A percentile compares a stretch with the other conserved stretches of the same genome.
Evolutionary conservation across 345 rosid species (phyloP).

Genomic region (Rubroshorea leprosula): DNA sequence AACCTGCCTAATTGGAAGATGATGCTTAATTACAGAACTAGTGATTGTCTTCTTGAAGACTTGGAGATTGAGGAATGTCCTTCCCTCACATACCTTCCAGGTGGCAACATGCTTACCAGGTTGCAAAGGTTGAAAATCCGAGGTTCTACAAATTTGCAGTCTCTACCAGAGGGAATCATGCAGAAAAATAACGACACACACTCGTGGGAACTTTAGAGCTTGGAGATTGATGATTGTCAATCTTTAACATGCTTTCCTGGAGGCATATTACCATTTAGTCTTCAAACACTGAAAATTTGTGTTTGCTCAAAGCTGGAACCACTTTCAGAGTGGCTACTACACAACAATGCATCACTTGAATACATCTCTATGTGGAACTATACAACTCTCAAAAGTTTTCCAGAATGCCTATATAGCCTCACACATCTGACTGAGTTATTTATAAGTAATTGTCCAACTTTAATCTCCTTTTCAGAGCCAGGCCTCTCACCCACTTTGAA

Average conservation of each 20-base stretch:
- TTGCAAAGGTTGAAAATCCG: conserved; percentile 1
- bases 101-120: conserved; percentile 1
- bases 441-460: conserved; percentile 4
- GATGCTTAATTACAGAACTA: too few species aligned
- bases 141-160: not conserved
- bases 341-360: conserved; percentile 13
- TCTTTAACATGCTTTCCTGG: conserved; percentile 16
- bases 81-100: conserved; percentile 4
- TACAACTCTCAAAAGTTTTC: not conserved
- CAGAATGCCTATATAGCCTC: conserved; percentile 1
- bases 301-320: too few species aligned
- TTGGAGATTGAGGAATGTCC: conserved; percentile 13
- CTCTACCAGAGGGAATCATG: conserved; percentile 18
- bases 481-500: conserved; percentile 17
- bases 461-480: conserved; percentile 14
- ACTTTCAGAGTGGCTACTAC: too few species aligned
- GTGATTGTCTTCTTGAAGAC: conserved; percentile 10
- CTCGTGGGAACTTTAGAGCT: conserved; percentile 14
- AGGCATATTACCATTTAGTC: too few species aligned
- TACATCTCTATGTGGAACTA: not conserved
- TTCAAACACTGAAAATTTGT: too few species aligned
- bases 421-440: conserved; percentile 12
- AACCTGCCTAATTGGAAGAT: conserved; percentile 4
- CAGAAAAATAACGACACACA: not conserved
- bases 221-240: conserved; percentile 19